phyloP scores from a whole-genome alignment of 306 rosid species.

The Sophora flavescens region DNA sequence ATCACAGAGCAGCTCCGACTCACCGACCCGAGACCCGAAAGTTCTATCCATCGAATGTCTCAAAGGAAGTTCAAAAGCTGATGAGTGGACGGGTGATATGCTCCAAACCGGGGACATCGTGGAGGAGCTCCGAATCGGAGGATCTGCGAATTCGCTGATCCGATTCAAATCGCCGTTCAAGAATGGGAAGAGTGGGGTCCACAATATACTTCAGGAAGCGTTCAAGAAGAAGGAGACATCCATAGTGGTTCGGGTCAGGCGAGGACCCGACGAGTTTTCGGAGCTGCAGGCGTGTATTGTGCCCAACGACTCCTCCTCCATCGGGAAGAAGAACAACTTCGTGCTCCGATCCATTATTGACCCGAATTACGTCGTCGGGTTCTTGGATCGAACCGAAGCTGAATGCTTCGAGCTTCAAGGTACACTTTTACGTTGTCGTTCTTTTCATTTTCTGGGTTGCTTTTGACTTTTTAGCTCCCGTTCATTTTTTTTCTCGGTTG shows the following conservation, averaged over 20 bases:
- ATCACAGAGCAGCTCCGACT: slow-evolving; percentile 62
- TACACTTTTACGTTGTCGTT: slow-evolving; percentile 23
- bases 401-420: slow-evolving; percentile 89
- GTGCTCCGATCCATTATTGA: slow-evolving; percentile 81
- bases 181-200: slow-evolving; percentile 76
- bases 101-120: slow-evolving; percentile 90
- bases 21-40: slow-evolving; percentile 60
- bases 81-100: slow-evolving; percentile 85
- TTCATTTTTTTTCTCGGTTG: background rate
- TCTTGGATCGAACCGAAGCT: slow-evolving; percentile 79
- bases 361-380: slow-evolving; percentile 87
- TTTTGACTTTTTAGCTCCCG: background rate
- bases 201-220: slow-evolving; percentile 68
- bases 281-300: slow-evolving; percentile 91
- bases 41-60: slow-evolving; percentile 83
- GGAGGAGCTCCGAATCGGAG: slow-evolving; percentile 79
- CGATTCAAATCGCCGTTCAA: slow-evolving; percentile 71
- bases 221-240: slow-evolving; percentile 84
- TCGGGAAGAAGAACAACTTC: slow-evolving; percentile 63
- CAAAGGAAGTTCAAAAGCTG: slow-evolving; percentile 79
- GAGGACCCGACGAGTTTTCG: slow-evolving; percentile 65
- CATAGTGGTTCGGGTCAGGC: slow-evolving; percentile 66
- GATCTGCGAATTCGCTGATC: slow-evolving; percentile 34
- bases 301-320: slow-evolving; percentile 64
- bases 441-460: background rate